A percentile compares a stretch with the other conserved stretches of the same genome.
Conservation (phyloP, 2,329 filamentous ascomycete genomes). For the Thielaviopsis ethacetica region DNA sequence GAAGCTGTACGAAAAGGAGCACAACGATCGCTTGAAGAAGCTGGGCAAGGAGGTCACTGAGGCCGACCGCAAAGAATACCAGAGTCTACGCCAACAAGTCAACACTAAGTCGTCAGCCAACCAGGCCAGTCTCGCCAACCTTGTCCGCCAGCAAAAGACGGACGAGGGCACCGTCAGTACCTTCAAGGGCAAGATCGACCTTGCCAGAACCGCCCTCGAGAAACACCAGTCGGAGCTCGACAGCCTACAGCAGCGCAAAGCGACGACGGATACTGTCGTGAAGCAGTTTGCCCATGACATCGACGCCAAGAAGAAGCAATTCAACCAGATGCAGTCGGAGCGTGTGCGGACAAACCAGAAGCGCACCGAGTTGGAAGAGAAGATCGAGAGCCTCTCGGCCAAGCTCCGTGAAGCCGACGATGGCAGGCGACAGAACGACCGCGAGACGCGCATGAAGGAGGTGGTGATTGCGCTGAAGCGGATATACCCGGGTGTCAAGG, state of each 20-base stretch:
- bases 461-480: constrained; percentile 75
- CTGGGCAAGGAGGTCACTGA: constrained; percentile 76
- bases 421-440: constrained; percentile 70
- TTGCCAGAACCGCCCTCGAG: constrained; percentile 53
- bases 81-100: constrained; percentile 66
- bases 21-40: constrained; percentile 68
- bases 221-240: constrained; percentile 57
- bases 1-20: constrained; percentile 73
- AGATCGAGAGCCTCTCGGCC: constrained; percentile 63
- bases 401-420: constrained; percentile 78
- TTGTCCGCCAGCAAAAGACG: constrained; percentile 77
- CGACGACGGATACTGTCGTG: constrained; percentile 42
- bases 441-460: constrained; percentile 63
- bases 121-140: constrained; percentile 67
- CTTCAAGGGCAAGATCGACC: constrained; percentile 74
- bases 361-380: constrained; percentile 80
- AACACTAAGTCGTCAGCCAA: constrained; percentile 68
- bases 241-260: constrained; percentile 51
- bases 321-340: constrained; percentile 72
- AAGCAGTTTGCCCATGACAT: constrained; percentile 63
- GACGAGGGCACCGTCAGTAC: constrained; percentile 84
- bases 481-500: constrained; percentile 81
- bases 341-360: constrained; percentile 65
- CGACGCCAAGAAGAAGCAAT: constrained; percentile 75
- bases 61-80: constrained; percentile 78